These are phyloP conservation scores for Pulveroboletus sp. DNA, from an alignment of 768 basidiomycete species.

Conservation along the genomic window DNA sequence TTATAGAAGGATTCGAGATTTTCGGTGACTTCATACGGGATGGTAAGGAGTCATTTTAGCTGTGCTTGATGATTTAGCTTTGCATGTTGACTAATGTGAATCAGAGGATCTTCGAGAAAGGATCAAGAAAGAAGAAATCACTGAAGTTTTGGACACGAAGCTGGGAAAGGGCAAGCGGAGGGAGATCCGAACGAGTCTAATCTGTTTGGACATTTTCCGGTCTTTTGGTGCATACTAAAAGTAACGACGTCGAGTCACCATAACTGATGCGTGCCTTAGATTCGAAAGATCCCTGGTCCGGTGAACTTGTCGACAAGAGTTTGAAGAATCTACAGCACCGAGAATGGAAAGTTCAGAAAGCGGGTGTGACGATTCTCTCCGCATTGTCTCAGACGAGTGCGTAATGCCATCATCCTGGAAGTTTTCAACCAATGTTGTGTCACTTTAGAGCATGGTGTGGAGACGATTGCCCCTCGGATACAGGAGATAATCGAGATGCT, in stretches of 20 bases:
- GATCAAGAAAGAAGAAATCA: slow-evolving; percentile 13
- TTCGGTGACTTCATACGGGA: slow-evolving; percentile 19
- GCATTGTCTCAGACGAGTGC: slow-evolving; percentile 20
- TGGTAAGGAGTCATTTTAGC: slow-evolving; percentile 4
- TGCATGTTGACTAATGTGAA: background rate
- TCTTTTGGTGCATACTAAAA: slow-evolving; percentile 13
- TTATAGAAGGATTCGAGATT: slow-evolving; percentile 23
- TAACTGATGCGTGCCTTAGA: slow-evolving; percentile 6
- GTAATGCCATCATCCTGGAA: background rate
- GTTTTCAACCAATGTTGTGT: background rate
- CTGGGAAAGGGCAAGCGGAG: slow-evolving; percentile 9
- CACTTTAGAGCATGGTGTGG: slow-evolving; percentile 13
- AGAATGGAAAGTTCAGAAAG: slow-evolving; percentile 20
- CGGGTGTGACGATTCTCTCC: slow-evolving; percentile 21
- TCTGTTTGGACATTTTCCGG: slow-evolving; percentile 21
- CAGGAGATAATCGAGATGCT: slow-evolving; percentile 17
- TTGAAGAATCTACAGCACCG: background rate
- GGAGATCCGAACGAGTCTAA: slow-evolving; percentile 20
- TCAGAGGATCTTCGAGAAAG: slow-evolving; percentile 13
- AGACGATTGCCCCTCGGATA: slow-evolving; percentile 3
- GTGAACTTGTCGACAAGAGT: slow-evolving; percentile 10
- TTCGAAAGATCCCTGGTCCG: slow-evolving; percentile 6
- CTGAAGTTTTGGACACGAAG: slow-evolving; percentile 14
- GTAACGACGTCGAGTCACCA: too few species aligned
- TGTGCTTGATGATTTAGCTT: background rate